phyloP scores from a whole-genome alignment of 2,329 filamentous ascomycete genomes.

The Colletotrichum sp. region DNA sequence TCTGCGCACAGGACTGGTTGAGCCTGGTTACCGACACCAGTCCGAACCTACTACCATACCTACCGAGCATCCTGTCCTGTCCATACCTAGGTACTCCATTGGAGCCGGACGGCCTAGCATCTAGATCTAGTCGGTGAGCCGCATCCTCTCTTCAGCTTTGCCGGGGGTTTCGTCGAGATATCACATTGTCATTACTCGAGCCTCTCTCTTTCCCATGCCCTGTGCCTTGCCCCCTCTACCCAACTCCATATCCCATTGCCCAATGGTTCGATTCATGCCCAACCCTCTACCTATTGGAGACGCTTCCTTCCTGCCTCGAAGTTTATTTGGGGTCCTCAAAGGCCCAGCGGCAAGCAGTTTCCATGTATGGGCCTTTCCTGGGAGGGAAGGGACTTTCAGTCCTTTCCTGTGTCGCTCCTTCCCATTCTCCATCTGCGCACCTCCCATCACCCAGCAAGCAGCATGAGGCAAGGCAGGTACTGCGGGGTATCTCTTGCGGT shows the following conservation, averaged over 20 bases:
- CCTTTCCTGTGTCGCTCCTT: not conserved
- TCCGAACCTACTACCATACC: too few species aligned
- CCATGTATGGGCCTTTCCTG: not conserved
- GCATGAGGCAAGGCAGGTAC: not conserved
- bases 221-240: not conserved
- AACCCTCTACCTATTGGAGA: not conserved
- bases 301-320: not conserved
- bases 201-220: not conserved
- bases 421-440: not conserved
- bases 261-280: not conserved
- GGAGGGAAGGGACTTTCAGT: not conserved
- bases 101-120: not conserved
- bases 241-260: not conserved
- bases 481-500: not conserved
- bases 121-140: conserved; percentile 4
- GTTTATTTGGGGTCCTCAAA: not conserved
- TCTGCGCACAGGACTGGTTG: not conserved
- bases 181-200: not conserved
- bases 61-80: not conserved
- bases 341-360: not conserved
- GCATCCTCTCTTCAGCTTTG: not conserved
- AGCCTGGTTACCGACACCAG: too few species aligned
- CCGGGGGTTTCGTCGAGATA: not conserved
- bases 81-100: not conserved
- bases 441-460: not conserved